Evolutionary conservation across 805 yeast species (phyloP).

Genomic region (Grigorovia humatica): DNA sequence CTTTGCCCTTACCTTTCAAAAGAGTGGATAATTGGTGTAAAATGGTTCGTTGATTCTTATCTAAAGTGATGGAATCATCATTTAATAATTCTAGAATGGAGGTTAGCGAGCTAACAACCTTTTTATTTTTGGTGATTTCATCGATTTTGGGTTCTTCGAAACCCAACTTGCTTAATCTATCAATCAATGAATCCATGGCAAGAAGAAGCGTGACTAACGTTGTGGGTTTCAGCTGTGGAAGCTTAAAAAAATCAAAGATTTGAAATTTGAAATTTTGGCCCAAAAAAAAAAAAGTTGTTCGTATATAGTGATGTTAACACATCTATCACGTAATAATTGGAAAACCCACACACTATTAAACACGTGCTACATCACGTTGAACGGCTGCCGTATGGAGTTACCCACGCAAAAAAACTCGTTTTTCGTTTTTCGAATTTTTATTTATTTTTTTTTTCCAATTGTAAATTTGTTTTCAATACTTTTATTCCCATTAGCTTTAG

Average conservation of each 20-base stretch:
- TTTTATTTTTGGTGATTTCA: slow-evolving; percentile 77
- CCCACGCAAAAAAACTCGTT: slow-evolving; percentile 3
- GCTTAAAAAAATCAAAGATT: background rate
- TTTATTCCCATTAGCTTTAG: background rate
- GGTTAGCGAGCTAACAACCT: slow-evolving; percentile 62
- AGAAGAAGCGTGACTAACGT: slow-evolving; percentile 8
- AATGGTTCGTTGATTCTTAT: slow-evolving; percentile 51
- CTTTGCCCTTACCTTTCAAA: slow-evolving; percentile 37
- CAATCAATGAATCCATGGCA: slow-evolving; percentile 30
- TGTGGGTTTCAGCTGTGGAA: background rate
- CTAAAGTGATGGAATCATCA: slow-evolving; percentile 24
- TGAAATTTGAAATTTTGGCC: no score
- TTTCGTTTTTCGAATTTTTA: background rate
- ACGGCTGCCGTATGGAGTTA: slow-evolving; percentile 17
- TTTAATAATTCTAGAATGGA: slow-evolving; percentile 41
- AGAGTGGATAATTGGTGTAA: slow-evolving; percentile 71
- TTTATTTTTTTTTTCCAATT: background rate
- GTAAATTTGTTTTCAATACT: background rate
- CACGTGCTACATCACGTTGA: background rate
- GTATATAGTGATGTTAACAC: background rate
- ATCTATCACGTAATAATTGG: background rate
- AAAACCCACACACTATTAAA: background rate
- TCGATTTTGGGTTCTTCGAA: slow-evolving; percentile 63
- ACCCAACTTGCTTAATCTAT: slow-evolving; percentile 38
- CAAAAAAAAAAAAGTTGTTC: no score